Conservation (phyloP, 1,284 basidiomycete genomes). For the Bondarzewia mesenterica region DNA sequence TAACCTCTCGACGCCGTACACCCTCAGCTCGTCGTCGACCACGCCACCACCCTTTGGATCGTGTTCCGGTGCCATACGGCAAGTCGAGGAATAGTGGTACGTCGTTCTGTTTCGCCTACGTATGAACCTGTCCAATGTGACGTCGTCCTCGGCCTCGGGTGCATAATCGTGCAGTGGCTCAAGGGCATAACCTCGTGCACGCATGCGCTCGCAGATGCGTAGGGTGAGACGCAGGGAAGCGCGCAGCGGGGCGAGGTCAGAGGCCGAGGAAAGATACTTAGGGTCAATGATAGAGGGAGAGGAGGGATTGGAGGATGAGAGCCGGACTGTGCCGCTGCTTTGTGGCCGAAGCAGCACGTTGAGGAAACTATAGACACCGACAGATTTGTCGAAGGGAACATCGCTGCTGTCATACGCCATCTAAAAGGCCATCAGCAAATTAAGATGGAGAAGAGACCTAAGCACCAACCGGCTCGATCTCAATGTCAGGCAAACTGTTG, state of each 20-base stretch:
- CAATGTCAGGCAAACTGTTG: constrained; percentile 19
- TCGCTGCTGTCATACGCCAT: constrained; percentile 2
- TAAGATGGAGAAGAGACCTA: background rate
- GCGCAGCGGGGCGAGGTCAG: constrained; percentile 25
- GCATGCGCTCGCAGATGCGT: constrained; percentile 29
- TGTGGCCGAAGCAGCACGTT: constrained; percentile 16
- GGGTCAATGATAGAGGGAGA: constrained; percentile 31
- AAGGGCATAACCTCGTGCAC: constrained; percentile 14
- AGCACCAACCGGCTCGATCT: constrained; percentile 22
- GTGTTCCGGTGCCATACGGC: constrained; percentile 21
- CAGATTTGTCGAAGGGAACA: constrained; percentile 1
- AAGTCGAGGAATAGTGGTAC: constrained; percentile 24
- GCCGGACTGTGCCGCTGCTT: constrained; percentile 18
- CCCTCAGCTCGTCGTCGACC: constrained; percentile 29
- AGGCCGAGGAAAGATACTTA: constrained; percentile 26
- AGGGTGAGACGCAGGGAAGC: constrained; percentile 30
- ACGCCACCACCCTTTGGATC: constrained; percentile 22
- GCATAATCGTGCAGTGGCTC: constrained; percentile 18
- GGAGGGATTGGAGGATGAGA: constrained; percentile 28
- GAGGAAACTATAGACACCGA: constrained; percentile 17
- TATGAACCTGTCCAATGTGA: constrained; percentile 17
- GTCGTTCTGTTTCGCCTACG: constrained; percentile 8
- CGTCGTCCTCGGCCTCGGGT: constrained; percentile 18
- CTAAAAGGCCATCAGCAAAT: constrained; percentile 2
- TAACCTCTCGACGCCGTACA: constrained; percentile 28